Evolutionary conservation across 345 rosid genomes (phyloP), one percentile per base, ranked within the genome.

Genomic region (Lenwebbia sp.): DNA sequence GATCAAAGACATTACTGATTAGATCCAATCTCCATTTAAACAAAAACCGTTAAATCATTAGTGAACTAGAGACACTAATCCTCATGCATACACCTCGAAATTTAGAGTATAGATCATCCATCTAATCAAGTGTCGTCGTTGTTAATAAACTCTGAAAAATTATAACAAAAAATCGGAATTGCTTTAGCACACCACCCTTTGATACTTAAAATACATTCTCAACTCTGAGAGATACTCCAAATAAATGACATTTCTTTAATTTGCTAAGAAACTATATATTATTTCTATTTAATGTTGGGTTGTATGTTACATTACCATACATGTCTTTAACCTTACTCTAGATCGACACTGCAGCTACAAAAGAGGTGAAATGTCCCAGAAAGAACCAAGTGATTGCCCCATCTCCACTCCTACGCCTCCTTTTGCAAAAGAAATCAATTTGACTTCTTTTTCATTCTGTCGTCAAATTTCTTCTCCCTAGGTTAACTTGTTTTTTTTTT

Each of bases 311-410:
- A 70, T 70, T 33, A 19, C 7, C 78, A 62, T 44, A 83, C 82
- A 41, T 89, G 81, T 83, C 91, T 89, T 91, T 87, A 62, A 30
- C 47, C 83, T 40, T 83, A 88, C 92, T 91, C 92, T 50, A 87
- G 86, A 55, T 55, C 83, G 92, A 91, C 91, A 78, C 81, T n/a
- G 54, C 83, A 88, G 85, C 87, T 83, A 78, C 76, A 75, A 22
- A 57, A 57, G 84, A 88, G 90, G 88, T 88, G 86, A 86, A 84
- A 86, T 74, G 87, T 88, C 90, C 83, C 47, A 2, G 54, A 15
- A 51, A 62, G 75, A 17, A 78, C 47, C 54, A 37, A 50, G 83
- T 2, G 47, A 37, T 88, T 87, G 87, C 87, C 84, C 83, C 76
- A 62, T 62, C 85, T 87, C 89, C 88, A 87, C 89, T 74, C 85